Evolutionary conservation across 306 rosid genomes (phyloP), one percentile per base, ranked within the genome.

Genomic region (Quercus agrifolia): DNA sequence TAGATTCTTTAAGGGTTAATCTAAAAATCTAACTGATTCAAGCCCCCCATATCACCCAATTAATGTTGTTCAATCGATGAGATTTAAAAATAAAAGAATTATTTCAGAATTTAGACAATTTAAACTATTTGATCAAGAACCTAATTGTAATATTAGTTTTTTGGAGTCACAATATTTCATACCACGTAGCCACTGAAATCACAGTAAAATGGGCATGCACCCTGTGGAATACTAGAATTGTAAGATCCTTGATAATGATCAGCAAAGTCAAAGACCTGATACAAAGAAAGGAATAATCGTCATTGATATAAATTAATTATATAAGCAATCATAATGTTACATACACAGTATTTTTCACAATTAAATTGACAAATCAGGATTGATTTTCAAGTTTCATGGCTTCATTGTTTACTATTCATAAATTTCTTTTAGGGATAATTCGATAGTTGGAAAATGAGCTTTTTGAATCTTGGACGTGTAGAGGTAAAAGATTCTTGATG

Each of bases 141-240:
- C 8, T 57, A 41, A 41, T 56, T 56, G 27, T 18, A 5, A 56
- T 41, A 41, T 41, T 41, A 8, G 46, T 41, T 41, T 8, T 6
- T 56, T 56, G 21, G 8, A 56, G 63, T 57, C 21, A 4, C 12
- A 3, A 4, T 18, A 9, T 30, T 59, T 6, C 66, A 5, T 85
- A 89, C 89, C 89, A 79, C 77, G 77, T 89, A 89, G 20, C 84
- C 86, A 12, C 35, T 71, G 58, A 4, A 25, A 71, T 85, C 89
- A 57, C 89, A 89, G 25, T 89, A 89, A 81, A 83, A 89, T 10
- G 92, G 90, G 76, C 92, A 89, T 2, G 15, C 83, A 28, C 17
- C 85, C 0, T 1, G n/a, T 4, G 79, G 83, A 21, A 87, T 54
- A 38, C 85, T 75, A 0, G 51, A 51, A 30, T 83, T 85, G 33